A percentile compares a stretch with the other conserved stretches of the same genome.
Conservation (phyloP, 2,329 filamentous ascomycete genomes). For the Diaporthe helianthi region DNA sequence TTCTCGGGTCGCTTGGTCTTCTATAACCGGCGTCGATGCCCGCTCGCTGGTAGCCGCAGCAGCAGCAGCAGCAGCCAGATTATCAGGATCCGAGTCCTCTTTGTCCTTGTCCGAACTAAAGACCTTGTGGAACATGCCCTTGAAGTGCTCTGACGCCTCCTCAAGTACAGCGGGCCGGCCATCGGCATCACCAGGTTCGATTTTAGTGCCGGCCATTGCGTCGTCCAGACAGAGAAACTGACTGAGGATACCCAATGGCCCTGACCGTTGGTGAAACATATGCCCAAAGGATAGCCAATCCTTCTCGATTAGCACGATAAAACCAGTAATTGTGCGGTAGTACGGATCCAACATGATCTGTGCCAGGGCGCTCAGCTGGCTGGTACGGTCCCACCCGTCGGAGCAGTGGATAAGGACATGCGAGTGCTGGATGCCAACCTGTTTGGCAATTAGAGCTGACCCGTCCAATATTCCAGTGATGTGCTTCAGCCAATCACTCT, state of each 20-base stretch:
- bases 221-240: slow-evolving; percentile 94
- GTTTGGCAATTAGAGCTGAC: slow-evolving; percentile 81
- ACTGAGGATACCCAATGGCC: slow-evolving; percentile 86
- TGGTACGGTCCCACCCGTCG: slow-evolving; percentile 97
- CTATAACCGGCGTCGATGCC: slow-evolving; percentile 45
- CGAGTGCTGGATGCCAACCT: slow-evolving; percentile 90
- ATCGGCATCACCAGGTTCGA: slow-evolving; percentile 68
- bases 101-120: slow-evolving; percentile 65
- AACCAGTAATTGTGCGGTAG: slow-evolving; percentile 91
- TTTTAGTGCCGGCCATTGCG: slow-evolving; percentile 67
- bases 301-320: slow-evolving; percentile 93
- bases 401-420: slow-evolving; percentile 98
- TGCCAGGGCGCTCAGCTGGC: slow-evolving; percentile 88
- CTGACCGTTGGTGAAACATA: slow-evolving; percentile 94
- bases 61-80: slow-evolving; percentile 44
- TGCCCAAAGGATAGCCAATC: slow-evolving; percentile 98
- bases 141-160: slow-evolving; percentile 85
- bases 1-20: slow-evolving; percentile 75
- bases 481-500: slow-evolving; percentile 91
- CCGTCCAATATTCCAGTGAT: slow-evolving; percentile 86
- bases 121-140: slow-evolving; percentile 82
- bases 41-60: slow-evolving; percentile 35
- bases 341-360: slow-evolving; percentile 96
- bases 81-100: slow-evolving; percentile 68
- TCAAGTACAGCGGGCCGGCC: slow-evolving; percentile 77